phyloP scores from a whole-genome alignment of 2,329 filamentous ascomycete genomes.

The Xylaria sp. region DNA sequence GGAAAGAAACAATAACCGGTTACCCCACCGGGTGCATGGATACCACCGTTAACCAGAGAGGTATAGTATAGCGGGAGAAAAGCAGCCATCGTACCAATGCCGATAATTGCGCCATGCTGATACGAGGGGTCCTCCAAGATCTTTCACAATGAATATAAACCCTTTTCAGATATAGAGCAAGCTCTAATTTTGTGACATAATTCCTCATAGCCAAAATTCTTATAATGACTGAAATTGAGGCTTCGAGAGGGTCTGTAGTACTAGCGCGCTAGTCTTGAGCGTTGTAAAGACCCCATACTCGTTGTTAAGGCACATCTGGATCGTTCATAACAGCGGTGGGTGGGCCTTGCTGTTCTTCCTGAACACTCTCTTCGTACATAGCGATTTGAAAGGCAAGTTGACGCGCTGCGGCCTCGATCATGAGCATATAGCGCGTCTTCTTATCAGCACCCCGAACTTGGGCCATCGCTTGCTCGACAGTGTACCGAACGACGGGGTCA shows the following conservation, averaged over 20 bases:
- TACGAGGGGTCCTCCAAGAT: background rate
- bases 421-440: slow-evolving; percentile 58
- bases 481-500: slow-evolving; percentile 54
- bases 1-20: background rate
- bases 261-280: background rate
- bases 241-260: background rate
- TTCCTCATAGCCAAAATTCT: background rate
- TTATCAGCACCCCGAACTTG: slow-evolving; percentile 57
- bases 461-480: slow-evolving; percentile 58
- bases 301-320: slow-evolving; percentile 42
- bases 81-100: background rate
- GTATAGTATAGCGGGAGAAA: slow-evolving; percentile 4
- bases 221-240: background rate
- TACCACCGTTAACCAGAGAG: background rate
- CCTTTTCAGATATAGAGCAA: background rate
- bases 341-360: slow-evolving; percentile 45
- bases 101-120: background rate
- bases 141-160: background rate
- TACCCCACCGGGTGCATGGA: background rate
- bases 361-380: slow-evolving; percentile 58
- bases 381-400: slow-evolving; percentile 64
- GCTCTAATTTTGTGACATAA: no score
- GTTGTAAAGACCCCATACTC: background rate
- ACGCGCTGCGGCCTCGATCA: slow-evolving; percentile 64
- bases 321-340: slow-evolving; percentile 44